Evolutionary conservation across 768 basidiomycete genomes (phyloP).

Genomic region (Sistotremastrum suecicum): DNA sequence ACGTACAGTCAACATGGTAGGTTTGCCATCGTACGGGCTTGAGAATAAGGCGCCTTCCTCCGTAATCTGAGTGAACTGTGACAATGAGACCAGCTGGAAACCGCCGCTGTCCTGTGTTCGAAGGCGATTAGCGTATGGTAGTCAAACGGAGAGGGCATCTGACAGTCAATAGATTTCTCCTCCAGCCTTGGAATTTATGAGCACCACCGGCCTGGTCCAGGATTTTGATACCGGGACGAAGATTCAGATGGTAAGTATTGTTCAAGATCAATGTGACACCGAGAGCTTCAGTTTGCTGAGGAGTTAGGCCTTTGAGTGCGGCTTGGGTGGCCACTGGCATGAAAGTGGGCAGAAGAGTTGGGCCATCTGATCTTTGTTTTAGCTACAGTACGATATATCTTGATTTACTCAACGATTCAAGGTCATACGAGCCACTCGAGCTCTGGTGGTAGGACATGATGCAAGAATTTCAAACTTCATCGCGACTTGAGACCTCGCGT

Average conservation of each 20-base stretch:
- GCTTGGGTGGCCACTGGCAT: conserved; percentile 93
- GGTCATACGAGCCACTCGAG: conserved; percentile 75
- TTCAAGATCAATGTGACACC: conserved; percentile 77
- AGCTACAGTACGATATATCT: conserved; percentile 2
- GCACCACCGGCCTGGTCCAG: conserved; percentile 68
- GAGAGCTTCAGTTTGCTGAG: conserved; percentile 70
- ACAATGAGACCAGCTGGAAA: conserved; percentile 76
- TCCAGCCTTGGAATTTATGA: conserved; percentile 87
- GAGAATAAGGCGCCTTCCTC: conserved; percentile 81
- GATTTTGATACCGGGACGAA: conserved; percentile 69
- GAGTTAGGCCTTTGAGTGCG: conserved; percentile 81
- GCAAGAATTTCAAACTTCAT: conserved; percentile 82
- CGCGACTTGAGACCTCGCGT: no score
- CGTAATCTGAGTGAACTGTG: conserved; percentile 74
- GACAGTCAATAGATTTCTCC: conserved; percentile 71
- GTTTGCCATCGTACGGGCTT: conserved; percentile 76
- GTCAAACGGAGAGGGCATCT: conserved; percentile 5
- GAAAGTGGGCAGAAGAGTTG: conserved; percentile 76
- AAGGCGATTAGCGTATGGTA: conserved; percentile 1
- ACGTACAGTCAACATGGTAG: conserved; percentile 75
- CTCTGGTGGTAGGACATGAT: conserved; percentile 66
- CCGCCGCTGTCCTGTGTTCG: conserved; percentile 66
- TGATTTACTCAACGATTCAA: conserved; percentile 47
- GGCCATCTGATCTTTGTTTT: conserved; percentile 38
- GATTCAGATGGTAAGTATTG: conserved; percentile 81